Evolutionary conservation across 176 grass and related monocot genomes (phyloP).

Genomic region (Thinopyrum elongatum): DNA sequence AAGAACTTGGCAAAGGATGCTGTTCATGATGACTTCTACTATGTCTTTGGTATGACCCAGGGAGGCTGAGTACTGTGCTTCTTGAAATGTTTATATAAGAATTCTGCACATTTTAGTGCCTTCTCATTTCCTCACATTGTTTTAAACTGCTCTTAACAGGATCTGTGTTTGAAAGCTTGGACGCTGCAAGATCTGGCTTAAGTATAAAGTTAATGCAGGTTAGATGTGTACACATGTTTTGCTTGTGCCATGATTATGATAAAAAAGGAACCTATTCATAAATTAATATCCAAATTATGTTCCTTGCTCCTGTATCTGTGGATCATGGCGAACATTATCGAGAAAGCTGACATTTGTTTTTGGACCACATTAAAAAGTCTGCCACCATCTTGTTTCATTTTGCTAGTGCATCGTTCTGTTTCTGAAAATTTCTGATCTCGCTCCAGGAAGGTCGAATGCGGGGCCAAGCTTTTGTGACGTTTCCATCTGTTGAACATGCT

Average conservation of each 20-base stretch:
- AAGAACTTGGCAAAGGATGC: constrained; percentile 96
- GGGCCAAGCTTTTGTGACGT: constrained; percentile 95
- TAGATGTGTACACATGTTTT: constrained; percentile 13
- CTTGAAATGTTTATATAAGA: background rate
- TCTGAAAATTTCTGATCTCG: constrained; percentile 19
- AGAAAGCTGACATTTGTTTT: background rate
- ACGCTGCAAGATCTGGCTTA: constrained; percentile 56
- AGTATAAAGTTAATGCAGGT: constrained; percentile 96
- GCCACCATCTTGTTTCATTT: background rate
- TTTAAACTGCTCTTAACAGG: constrained; percentile 39
- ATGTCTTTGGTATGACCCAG: constrained; percentile 72
- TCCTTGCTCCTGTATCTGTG: background rate
- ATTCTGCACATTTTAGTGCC: constrained; percentile 7
- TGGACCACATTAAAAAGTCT: background rate
- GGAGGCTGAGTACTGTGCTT: constrained; percentile 5
- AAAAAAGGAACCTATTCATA: background rate
- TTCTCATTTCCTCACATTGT: background rate
- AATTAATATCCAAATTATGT: background rate
- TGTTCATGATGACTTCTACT: constrained; percentile 83
- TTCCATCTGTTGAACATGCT: constrained; percentile 72
- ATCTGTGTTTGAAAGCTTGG: constrained; percentile 68
- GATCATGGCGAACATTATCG: background rate
- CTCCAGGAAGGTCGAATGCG: constrained; percentile 85
- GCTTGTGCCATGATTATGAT: background rate
- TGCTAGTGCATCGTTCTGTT: background rate